Conservation (phyloP, 2,329 filamentous ascomycete species). For the Aplosporella prunicola region DNA sequence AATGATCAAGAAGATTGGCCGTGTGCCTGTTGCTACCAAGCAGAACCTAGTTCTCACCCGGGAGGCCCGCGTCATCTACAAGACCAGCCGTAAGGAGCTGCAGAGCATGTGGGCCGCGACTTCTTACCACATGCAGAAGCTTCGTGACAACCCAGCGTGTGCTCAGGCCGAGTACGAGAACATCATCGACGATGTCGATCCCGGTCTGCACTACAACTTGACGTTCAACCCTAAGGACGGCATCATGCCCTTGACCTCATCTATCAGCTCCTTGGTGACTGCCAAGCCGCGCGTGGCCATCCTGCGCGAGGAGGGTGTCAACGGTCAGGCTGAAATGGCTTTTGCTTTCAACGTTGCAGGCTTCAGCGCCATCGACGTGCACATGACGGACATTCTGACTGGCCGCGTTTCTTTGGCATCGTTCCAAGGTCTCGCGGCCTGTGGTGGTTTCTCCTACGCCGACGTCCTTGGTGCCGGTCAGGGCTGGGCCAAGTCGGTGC, state of each 20-base stretch:
- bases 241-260: constrained; percentile 58
- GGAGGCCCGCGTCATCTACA: constrained; percentile 57
- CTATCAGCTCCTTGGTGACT: constrained; percentile 51
- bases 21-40: constrained; percentile 57
- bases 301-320: constrained; percentile 88
- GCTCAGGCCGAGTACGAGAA: constrained; percentile 74
- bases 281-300: constrained; percentile 75
- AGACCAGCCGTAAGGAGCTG: constrained; percentile 59
- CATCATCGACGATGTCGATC: constrained; percentile 65
- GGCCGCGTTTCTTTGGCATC: constrained; percentile 68
- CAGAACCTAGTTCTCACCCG: constrained; percentile 71
- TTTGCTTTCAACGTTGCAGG: constrained; percentile 89
- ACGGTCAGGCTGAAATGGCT: constrained; percentile 95
- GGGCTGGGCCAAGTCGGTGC: constrained; percentile 90
- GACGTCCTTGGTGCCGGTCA: constrained; percentile 89
- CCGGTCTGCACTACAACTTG: constrained; percentile 76
- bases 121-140: constrained; percentile 81
- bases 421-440: constrained; percentile 86
- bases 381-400: constrained; percentile 88
- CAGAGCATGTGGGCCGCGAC: constrained; percentile 85
- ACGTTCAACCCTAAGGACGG: constrained; percentile 72
- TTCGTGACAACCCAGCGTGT: constrained; percentile 79
- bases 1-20: constrained; percentile 75
- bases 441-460: constrained; percentile 92
- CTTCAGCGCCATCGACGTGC: constrained; percentile 84